Evolutionary conservation across 176 grass and related monocot genomes (phyloP).

Genomic region (Coix lacrymajobi): DNA sequence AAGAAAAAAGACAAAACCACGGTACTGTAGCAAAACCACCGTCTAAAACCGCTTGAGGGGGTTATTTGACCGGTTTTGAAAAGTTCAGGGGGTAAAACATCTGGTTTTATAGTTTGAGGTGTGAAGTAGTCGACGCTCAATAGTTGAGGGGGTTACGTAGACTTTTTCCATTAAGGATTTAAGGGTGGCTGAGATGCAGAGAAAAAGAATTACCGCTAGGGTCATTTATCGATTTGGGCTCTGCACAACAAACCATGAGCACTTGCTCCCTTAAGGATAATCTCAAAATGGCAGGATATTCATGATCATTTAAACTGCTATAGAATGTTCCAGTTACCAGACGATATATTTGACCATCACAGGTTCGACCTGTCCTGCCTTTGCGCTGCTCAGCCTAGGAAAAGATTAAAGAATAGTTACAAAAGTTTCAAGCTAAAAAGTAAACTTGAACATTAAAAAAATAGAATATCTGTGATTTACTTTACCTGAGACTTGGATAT

Average conservation of each 20-base stretch:
- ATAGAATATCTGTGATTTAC: not conserved
- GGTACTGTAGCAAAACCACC: too few species aligned
- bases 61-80: too few species aligned
- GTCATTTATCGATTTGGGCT: constrained; percentile 77
- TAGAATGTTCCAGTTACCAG: constrained; percentile 73
- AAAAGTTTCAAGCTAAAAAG: not conserved
- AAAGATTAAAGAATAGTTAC: constrained; percentile 7
- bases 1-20: too few species aligned
- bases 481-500: constrained; percentile 88
- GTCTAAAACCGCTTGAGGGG: too few species aligned
- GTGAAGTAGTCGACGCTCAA: too few species aligned
- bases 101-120: too few species aligned
- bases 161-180: constrained; percentile 18
- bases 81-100: too few species aligned
- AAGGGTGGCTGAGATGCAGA: constrained; percentile 21
- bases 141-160: too few species aligned
- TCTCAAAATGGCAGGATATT: constrained; percentile 84
- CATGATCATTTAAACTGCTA: constrained; percentile 70
- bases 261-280: constrained; percentile 86
- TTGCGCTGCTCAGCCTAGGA: constrained; percentile 81
- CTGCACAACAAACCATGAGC: constrained; percentile 79
- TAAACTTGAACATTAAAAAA: constrained; percentile 17
- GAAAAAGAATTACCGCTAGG: constrained; percentile 61
- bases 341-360: constrained; percentile 76
- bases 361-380: constrained; percentile 93